Conservation (phyloP, 345 rosid species). For the Ceriops zippeliana region DNA sequence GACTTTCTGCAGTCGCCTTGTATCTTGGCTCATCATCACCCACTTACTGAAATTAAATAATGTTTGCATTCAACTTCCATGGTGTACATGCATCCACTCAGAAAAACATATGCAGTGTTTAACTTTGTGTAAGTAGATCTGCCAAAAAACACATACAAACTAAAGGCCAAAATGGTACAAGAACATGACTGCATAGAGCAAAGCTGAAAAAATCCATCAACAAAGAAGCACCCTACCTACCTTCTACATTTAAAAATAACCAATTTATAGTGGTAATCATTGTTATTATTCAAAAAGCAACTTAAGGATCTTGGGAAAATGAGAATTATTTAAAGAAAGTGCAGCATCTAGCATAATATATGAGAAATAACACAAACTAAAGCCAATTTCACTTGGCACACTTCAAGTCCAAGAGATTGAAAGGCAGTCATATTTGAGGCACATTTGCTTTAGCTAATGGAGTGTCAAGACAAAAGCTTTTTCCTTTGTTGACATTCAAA, state of each 20-base stretch:
- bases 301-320: not conserved
- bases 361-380: too few species aligned
- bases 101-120: not conserved
- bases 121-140: not conserved
- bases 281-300: not conserved
- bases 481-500: not conserved
- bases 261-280: not conserved
- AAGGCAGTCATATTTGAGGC: too few species aligned
- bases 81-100: not conserved
- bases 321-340: too few species aligned
- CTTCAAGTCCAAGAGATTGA: too few species aligned
- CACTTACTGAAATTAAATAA: conserved; percentile 65
- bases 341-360: too few species aligned
- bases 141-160: not conserved
- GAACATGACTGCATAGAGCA: not conserved
- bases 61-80: conserved; percentile 6
- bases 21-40: conserved; percentile 98
- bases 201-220: not conserved
- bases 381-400: too few species aligned
- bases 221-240: not conserved
- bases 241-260: not conserved
- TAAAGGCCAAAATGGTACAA: not conserved
- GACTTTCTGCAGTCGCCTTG: conserved; percentile 87
- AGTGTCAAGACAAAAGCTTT: too few species aligned
- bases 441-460: too few species aligned